Percentiles rank a stretch among this genome's conserved stretches.
phyloP scores from a whole-genome alignment of 306 rosid species.

The Senna tora region DNA sequence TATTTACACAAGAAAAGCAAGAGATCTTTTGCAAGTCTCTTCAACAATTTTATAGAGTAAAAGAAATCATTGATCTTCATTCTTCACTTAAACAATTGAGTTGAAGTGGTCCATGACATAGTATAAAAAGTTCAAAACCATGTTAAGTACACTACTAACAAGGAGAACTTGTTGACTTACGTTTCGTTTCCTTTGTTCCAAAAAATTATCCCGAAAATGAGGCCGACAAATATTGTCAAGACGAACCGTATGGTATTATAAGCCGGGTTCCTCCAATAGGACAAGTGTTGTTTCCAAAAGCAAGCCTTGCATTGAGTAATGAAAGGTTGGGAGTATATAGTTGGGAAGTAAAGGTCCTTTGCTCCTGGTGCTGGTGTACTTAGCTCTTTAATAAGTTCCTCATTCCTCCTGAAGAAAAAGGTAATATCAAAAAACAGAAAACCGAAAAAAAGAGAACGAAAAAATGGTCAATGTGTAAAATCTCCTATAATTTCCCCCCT shows the following conservation, averaged over 20 bases:
- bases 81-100: background rate
- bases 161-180: constrained; percentile 40
- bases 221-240: constrained; percentile 39
- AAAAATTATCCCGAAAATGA: constrained; percentile 54
- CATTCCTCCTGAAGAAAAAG: constrained; percentile 47
- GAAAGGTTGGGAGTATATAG: constrained; percentile 50
- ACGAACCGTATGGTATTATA: constrained; percentile 48
- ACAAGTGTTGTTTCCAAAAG: constrained; percentile 52
- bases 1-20: background rate
- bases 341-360: constrained; percentile 49
- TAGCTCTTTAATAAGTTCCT: constrained; percentile 49
- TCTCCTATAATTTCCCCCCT: too few species aligned
- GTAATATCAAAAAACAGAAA: constrained; percentile 31
- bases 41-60: background rate
- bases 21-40: background rate
- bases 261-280: constrained; percentile 63
- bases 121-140: background rate
- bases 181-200: constrained; percentile 44
- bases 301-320: constrained; percentile 51
- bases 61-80: background rate
- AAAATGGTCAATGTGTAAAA: too few species aligned
- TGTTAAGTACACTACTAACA: constrained; percentile 5
- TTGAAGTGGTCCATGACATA: background rate
- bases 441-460: constrained; percentile 1
- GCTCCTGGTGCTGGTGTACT: constrained; percentile 49